Conservation (phyloP, 1,284 basidiomycete genomes). For the Ganoderma meredithae region DNA sequence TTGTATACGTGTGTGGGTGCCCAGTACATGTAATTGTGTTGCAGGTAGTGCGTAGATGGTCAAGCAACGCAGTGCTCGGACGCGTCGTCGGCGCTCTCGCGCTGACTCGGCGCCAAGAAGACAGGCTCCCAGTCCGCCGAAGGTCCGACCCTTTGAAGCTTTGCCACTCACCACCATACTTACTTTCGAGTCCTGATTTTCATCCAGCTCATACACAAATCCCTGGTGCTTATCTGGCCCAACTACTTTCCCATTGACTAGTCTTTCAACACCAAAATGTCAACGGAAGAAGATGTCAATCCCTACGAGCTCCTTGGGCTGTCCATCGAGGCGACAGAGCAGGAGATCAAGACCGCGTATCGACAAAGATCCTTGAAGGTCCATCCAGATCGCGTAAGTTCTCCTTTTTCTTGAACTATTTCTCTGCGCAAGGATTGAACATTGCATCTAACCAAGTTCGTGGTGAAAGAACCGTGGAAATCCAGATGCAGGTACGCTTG, state of each 20-base stretch:
- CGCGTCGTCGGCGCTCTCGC: no score
- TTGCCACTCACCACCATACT: neutral
- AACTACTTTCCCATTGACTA: neutral
- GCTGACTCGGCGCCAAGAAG: no score
- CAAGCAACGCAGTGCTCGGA: no score
- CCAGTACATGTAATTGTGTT: no score
- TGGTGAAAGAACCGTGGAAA: conserved; percentile 74
- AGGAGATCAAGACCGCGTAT: conserved; percentile 87
- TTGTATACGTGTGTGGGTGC: no score
- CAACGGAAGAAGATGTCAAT: conserved; percentile 59
- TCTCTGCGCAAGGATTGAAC: conserved; percentile 30
- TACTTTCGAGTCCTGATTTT: neutral
- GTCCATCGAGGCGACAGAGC: conserved; percentile 74
- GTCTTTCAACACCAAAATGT: conserved; percentile 23
- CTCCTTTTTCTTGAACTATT: conserved; percentile 23
- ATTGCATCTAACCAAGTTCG: conserved; percentile 10
- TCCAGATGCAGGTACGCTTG: conserved; percentile 72
- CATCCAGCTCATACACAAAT: neutral
- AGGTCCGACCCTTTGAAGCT: neutral
- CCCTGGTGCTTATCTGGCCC: neutral
- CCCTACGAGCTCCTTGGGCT: conserved; percentile 83
- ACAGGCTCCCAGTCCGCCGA: no score
- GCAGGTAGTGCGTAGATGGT: no score
- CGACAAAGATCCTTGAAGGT: conserved; percentile 85
- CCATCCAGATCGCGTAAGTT: conserved; percentile 85